Evolutionary conservation across 768 basidiomycete genomes (phyloP), one percentile per base, ranked within the genome.

Genomic region (Amanita thiersii): DNA sequence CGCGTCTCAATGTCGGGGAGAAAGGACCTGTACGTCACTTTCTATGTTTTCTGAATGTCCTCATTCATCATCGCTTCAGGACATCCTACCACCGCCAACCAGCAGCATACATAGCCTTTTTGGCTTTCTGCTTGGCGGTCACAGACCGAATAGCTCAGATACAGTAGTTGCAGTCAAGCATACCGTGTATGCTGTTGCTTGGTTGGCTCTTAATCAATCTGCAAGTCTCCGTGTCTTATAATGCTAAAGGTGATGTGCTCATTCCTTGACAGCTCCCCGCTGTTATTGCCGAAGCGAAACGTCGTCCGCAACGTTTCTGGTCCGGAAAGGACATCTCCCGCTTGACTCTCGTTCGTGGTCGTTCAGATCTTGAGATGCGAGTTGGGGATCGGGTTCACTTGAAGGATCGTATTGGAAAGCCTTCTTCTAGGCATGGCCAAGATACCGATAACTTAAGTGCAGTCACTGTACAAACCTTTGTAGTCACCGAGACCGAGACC

Each of bases 151-250:
- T 28, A 54, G 53, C 10, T 60, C 63, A 10, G 84, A 86, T 45
- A 80, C 77, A 1, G 81, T 90, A 20, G 65, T 91, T 25, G 70
- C 74, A 17, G 72, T 90, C 19, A 77, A 73, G 47, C 88, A 87
- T 44, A 84, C 77, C 11, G 81, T 85, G 29, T 74, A 90, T 47
- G 86, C 84, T 10, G 65, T 94, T 34, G 73, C 80, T 36, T 94
- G 91, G 91, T 68, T 91, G 3, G 91, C 88, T 14, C 64, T 94
- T 40, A 91, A 89, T 47, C 91, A 94, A 66, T 72, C 75, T 40
- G 90, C 88, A 54, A 41, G 79, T 37, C 20, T 52, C 31, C 19
- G 30, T 31, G 17, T 23, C 10, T 43, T 25, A 20, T 15, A 14
- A 18, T 8, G 25, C 14, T 39, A 11, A 20, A 26, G 6, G 31